These are phyloP conservation scores for Suhomyces tanzawaensis DNA, from an alignment of 805 yeast genomes.

Conservation along the genomic window DNA sequence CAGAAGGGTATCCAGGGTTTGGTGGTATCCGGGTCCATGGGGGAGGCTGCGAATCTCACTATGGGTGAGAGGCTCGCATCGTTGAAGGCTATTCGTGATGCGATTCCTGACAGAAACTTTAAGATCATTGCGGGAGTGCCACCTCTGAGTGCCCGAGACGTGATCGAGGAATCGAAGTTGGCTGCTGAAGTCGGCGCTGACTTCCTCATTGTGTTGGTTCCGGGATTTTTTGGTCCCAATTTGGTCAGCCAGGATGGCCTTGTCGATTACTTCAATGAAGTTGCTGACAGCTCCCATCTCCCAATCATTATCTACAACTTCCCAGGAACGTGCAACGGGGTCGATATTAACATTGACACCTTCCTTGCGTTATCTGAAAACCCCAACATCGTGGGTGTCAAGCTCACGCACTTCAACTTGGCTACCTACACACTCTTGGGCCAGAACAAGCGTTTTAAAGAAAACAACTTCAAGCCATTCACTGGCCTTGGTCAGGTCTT, in stretches of 20 bases:
- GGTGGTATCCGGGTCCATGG: constrained; percentile 40
- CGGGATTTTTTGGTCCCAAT: constrained; percentile 35
- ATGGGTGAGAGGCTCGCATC: constrained; percentile 27
- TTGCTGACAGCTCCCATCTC: constrained; percentile 30
- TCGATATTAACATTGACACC: constrained; percentile 22
- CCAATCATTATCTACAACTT: constrained; percentile 38
- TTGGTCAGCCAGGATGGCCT: constrained; percentile 32
- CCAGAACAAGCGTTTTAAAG: constrained; percentile 10
- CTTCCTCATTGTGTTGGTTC: constrained; percentile 29
- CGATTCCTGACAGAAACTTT: constrained; percentile 30
- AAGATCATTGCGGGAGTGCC: constrained; percentile 34
- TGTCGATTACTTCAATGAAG: constrained; percentile 24
- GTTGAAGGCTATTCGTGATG: constrained; percentile 26
- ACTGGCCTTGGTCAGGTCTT: constrained; percentile 27
- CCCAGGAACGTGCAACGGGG: constrained; percentile 37
- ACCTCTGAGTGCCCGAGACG: constrained; percentile 24
- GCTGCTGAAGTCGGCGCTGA: constrained; percentile 35
- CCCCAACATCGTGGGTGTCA: constrained; percentile 35
- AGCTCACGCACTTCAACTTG: constrained; percentile 26
- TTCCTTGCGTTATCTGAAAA: constrained; percentile 25
- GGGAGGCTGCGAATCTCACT: constrained; percentile 36
- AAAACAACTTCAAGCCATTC: constrained; percentile 20
- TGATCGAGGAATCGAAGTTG: constrained; percentile 21
- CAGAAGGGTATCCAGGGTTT: constrained; percentile 32
- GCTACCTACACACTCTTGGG: constrained; percentile 20